Conservation (phyloP, 257 asterid species). For the Solanum virginianum region DNA sequence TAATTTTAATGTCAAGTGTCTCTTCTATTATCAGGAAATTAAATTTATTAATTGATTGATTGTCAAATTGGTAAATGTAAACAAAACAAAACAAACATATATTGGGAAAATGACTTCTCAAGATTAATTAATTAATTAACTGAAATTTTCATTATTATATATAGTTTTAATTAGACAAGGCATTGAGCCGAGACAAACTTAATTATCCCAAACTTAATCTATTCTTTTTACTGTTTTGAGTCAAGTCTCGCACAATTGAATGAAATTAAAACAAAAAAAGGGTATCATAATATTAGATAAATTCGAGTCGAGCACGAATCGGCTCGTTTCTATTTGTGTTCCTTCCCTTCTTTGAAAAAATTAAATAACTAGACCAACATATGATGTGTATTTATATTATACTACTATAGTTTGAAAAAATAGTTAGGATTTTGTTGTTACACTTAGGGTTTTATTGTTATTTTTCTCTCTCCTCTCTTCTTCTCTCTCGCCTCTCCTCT, state of each 20-base stretch:
- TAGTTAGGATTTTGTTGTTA: too few species aligned
- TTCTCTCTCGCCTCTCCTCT: rapidly evolving
- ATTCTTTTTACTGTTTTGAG: too few species aligned
- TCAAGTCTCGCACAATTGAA: background rate
- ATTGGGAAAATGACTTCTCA: background rate
- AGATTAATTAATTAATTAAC: background rate
- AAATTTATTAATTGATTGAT: too few species aligned
- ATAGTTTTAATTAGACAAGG: background rate
- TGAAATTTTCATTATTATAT: background rate
- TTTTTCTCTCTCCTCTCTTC: too few species aligned
- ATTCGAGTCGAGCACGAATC: background rate
- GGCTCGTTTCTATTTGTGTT: background rate
- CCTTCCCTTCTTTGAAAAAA: too few species aligned
- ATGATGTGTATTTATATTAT: too few species aligned
- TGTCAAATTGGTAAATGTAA: too few species aligned
- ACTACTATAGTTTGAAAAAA: too few species aligned
- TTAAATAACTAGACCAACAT: too few species aligned
- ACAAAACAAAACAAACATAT: background rate
- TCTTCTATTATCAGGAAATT: background rate
- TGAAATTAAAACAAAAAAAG: background rate
- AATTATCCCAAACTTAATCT: too few species aligned
- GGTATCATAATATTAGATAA: background rate
- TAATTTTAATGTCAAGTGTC: background rate
- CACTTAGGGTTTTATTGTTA: too few species aligned
- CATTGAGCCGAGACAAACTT: background rate